phyloP scores from a whole-genome alignment of 202 grass and related monocot species.

The Zizania palustris region DNA sequence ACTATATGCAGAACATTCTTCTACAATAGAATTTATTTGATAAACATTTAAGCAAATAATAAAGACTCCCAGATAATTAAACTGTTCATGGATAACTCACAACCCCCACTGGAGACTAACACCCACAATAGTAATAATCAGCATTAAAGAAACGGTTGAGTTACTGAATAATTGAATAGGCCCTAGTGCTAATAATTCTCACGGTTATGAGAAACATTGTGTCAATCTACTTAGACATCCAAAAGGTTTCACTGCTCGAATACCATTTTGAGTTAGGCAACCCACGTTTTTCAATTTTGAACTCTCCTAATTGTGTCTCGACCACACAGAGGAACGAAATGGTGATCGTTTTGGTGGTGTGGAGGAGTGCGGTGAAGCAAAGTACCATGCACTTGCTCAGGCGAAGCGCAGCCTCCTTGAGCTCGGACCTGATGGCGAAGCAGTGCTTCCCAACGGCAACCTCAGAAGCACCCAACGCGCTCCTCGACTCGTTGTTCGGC shows the following conservation, averaged over 20 bases:
- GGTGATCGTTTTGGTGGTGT: not conserved
- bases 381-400: constrained; percentile 72
- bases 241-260: constrained; percentile 1
- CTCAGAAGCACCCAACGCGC: constrained; percentile 55
- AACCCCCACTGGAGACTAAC: not conserved
- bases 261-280: not conserved
- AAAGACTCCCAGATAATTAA: not conserved
- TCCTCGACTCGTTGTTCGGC: constrained; percentile 63
- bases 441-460: constrained; percentile 52
- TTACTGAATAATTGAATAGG: not conserved
- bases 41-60: not conserved
- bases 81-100: not conserved
- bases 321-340: not conserved
- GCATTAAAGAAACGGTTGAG: not conserved
- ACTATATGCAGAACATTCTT: not conserved
- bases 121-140: not conserved
- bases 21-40: not conserved
- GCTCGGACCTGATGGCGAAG: constrained; percentile 53
- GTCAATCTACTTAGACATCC: not conserved
- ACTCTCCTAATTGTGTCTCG: not conserved
- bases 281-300: not conserved
- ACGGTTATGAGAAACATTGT: not conserved
- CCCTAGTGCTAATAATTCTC: not conserved
- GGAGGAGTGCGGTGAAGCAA: constrained; percentile 3
- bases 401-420: constrained; percentile 66